Conservation (phyloP, 495 filamentous ascomycete species). For the Copromyces sp. region DNA sequence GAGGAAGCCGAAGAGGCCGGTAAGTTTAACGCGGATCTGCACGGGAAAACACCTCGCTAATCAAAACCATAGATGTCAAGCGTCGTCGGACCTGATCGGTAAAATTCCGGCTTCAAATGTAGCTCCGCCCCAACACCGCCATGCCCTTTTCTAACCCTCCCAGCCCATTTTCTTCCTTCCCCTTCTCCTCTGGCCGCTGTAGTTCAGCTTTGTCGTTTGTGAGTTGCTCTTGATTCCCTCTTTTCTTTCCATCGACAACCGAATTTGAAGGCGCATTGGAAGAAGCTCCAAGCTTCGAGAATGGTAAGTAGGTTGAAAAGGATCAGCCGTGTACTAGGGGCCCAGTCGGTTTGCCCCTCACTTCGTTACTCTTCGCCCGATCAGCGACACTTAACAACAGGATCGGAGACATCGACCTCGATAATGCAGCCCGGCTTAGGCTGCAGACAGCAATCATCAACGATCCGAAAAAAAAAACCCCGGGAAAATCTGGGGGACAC, state of each 20-base stretch:
- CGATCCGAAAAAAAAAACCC: background rate
- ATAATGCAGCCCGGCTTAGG: background rate
- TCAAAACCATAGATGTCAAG: slow-evolving; percentile 32
- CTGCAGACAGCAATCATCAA: background rate
- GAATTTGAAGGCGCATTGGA: background rate
- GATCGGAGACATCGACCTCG: background rate
- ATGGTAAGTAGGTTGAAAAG: background rate
- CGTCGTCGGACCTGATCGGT: slow-evolving; percentile 37
- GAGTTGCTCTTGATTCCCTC: background rate
- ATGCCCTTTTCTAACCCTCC: background rate
- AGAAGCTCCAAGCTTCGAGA: background rate
- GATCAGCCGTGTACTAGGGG: background rate
- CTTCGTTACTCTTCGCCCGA: background rate
- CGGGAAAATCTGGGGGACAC: background rate
- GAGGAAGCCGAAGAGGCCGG: slow-evolving; percentile 28
- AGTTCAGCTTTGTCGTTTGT: background rate
- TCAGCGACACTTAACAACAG: background rate
- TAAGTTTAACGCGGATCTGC: slow-evolving; percentile 16
- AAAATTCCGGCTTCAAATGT: slow-evolving; percentile 1
- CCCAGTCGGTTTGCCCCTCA: background rate
- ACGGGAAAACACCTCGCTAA: slow-evolving; percentile 15
- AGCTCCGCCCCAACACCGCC: background rate
- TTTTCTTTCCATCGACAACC: background rate
- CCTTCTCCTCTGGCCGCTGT: background rate
- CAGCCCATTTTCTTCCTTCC: background rate